Evolutionary conservation across 2,329 filamentous ascomycete species (phyloP).

Genomic region (Aureobasidium subglaciale): DNA sequence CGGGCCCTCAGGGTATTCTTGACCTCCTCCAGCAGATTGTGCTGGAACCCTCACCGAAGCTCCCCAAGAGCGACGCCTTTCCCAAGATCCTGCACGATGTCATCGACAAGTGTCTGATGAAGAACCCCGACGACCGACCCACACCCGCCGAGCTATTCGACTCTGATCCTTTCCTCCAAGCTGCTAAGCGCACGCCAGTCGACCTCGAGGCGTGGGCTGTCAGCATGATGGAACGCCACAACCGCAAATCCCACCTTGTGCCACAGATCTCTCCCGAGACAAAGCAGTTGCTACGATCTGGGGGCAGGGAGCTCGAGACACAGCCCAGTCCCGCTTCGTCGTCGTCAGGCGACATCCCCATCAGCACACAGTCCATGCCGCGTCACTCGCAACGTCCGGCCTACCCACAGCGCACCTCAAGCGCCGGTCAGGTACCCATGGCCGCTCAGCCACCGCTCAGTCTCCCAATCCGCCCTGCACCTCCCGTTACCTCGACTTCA

Average conservation of each 20-base stretch:
- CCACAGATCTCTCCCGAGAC: conserved; percentile 69
- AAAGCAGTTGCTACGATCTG: conserved; percentile 59
- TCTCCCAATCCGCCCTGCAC: conserved; percentile 41
- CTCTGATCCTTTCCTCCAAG: conserved; percentile 87
- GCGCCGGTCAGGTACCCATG: conserved; percentile 27
- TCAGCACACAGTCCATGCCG: conserved; percentile 25
- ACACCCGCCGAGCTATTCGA: conserved; percentile 89
- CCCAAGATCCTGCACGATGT: conserved; percentile 91
- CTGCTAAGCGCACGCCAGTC: conserved; percentile 92
- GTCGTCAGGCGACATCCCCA: conserved; percentile 25
- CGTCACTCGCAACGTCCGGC: conserved; percentile 29
- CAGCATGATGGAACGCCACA: conserved; percentile 87
- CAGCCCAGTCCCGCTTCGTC: conserved; percentile 8
- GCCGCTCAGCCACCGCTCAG: conserved; percentile 29
- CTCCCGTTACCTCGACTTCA: conserved; percentile 14
- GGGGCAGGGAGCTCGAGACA: conserved; percentile 1
- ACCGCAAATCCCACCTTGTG: conserved; percentile 84
- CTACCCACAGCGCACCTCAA: conserved; percentile 38
- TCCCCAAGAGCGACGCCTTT: conserved; percentile 97
- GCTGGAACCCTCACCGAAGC: conserved; percentile 83
- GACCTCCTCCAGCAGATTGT: conserved; percentile 97
- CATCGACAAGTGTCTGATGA: conserved; percentile 91
- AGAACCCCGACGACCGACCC: conserved; percentile 79
- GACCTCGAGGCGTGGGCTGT: conserved; percentile 91
- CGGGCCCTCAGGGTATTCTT: conserved; percentile 82